These are phyloP conservation scores for Teunomyces kruisii DNA, from an alignment of 805 yeast genomes.

Conservation along the genomic window DNA sequence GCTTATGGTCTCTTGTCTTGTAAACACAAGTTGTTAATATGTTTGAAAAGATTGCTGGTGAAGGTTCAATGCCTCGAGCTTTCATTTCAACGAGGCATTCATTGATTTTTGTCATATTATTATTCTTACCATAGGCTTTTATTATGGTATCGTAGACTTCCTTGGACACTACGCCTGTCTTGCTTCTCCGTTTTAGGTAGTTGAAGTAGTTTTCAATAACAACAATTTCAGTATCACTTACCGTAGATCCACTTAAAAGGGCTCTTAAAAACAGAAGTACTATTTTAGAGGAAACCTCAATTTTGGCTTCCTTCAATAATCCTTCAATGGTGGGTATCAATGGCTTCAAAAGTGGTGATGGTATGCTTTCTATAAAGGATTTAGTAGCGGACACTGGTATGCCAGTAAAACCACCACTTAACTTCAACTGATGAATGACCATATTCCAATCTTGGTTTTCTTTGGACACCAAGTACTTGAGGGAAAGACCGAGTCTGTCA, in stretches of 20 bases:
- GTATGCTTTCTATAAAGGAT: conserved; percentile 40
- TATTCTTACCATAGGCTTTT: conserved; percentile 44
- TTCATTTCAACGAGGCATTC: conserved; percentile 38
- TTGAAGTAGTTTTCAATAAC: conserved; percentile 33
- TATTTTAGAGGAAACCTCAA: conserved; percentile 30
- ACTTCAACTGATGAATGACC: conserved; percentile 38
- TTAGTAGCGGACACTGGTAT: conserved; percentile 33
- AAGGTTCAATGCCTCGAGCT: conserved; percentile 37
- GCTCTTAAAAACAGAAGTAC: conserved; percentile 39
- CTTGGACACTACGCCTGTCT: conserved; percentile 28
- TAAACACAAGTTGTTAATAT: conserved; percentile 61
- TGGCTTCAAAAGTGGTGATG: conserved; percentile 31
- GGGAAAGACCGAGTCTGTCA: conserved; percentile 38
- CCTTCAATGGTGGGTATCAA: conserved; percentile 37
- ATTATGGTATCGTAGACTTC: conserved; percentile 46
- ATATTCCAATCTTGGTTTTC: conserved; percentile 48
- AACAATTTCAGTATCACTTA: conserved; percentile 20
- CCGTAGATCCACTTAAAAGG: conserved; percentile 22
- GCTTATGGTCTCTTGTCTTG: conserved; percentile 47
- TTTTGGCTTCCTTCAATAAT: conserved; percentile 34
- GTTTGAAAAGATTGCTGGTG: conserved; percentile 50
- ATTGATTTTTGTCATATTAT: conserved; percentile 39
- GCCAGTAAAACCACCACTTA: conserved; percentile 36
- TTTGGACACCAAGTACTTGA: conserved; percentile 38
- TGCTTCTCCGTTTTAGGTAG: conserved; percentile 19